Conservation (phyloP, 2,329 filamentous ascomycete genomes). For the Exophiala calicioides region DNA sequence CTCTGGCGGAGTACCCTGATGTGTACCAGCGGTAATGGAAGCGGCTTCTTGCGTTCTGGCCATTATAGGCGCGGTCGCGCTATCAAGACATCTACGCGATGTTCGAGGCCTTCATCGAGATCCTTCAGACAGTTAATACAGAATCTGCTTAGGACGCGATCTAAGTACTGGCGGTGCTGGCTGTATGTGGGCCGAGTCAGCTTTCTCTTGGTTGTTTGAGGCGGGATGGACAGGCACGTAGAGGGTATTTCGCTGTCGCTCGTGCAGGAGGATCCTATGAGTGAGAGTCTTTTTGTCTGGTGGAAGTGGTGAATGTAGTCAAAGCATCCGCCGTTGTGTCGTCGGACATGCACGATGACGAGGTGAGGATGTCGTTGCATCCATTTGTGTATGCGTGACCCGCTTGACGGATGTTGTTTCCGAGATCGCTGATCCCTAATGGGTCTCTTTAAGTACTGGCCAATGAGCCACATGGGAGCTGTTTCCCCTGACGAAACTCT, state of each 20-base stretch:
- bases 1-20: constrained; percentile 29
- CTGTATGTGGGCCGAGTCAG: constrained; percentile 32
- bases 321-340: constrained; percentile 35
- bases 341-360: background rate
- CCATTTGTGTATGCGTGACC: constrained; percentile 4
- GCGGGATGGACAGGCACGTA: constrained; percentile 31
- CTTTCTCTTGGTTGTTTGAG: constrained; percentile 36
- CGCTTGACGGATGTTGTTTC: no score
- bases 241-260: constrained; percentile 16
- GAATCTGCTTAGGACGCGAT: constrained; percentile 31
- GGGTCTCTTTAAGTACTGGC: no score
- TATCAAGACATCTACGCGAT: constrained; percentile 39
- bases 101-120: constrained; percentile 37
- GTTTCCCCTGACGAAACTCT: no score
- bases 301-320: constrained; percentile 33
- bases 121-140: constrained; percentile 18
- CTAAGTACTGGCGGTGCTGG: constrained; percentile 34
- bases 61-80: constrained; percentile 32
- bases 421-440: no score
- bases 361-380: constrained; percentile 1
- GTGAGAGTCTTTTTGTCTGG: constrained; percentile 35
- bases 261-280: constrained; percentile 25
- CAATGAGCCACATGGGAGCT: no score
- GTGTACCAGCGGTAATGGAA: constrained; percentile 26
- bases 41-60: constrained; percentile 33